Conservation (phyloP, 345 rosid species). For the Brassica carinata region DNA sequence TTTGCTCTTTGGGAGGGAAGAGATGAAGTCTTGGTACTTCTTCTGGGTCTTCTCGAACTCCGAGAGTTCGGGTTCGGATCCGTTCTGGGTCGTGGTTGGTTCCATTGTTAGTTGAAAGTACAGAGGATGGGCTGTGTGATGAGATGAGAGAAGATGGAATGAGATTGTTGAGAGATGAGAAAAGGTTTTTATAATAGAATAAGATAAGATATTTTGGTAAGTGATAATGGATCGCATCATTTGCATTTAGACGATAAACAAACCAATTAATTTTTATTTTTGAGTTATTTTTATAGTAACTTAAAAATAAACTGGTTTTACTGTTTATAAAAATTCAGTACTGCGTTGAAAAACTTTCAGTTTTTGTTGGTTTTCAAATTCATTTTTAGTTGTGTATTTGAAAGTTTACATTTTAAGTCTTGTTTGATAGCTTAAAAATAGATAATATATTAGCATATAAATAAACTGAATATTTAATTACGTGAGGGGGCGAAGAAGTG, state of each 20-base stretch:
- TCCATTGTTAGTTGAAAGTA: conserved; percentile 7
- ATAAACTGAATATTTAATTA: not conserved
- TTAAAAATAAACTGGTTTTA: not conserved
- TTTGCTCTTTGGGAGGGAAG: conserved; percentile 36
- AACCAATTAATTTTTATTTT: not conserved
- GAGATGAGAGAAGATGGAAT: conserved; percentile 6
- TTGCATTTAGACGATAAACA: not conserved
- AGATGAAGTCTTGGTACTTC: conserved; percentile 34
- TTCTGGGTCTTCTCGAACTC: conserved; percentile 41
- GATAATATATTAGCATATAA: too few relatives aligned
- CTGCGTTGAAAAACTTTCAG: not conserved
- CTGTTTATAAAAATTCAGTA: not conserved
- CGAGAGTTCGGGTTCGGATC: conserved; percentile 22
- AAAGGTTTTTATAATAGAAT: conserved; percentile 4
- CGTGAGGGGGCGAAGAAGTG: not conserved
- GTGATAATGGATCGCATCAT: not conserved
- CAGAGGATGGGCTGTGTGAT: not conserved
- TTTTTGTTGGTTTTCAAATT: not conserved
- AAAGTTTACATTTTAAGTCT: not conserved
- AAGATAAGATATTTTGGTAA: not conserved
- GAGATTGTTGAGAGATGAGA: conserved; percentile 7
- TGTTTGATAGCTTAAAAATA: not conserved
- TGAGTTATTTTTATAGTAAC: not conserved
- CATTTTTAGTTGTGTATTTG: not conserved
- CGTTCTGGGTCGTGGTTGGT: conserved; percentile 2